Evolutionary conservation across 345 rosid genomes (phyloP).

Genomic region (Rhodamnia rubescens): DNA sequence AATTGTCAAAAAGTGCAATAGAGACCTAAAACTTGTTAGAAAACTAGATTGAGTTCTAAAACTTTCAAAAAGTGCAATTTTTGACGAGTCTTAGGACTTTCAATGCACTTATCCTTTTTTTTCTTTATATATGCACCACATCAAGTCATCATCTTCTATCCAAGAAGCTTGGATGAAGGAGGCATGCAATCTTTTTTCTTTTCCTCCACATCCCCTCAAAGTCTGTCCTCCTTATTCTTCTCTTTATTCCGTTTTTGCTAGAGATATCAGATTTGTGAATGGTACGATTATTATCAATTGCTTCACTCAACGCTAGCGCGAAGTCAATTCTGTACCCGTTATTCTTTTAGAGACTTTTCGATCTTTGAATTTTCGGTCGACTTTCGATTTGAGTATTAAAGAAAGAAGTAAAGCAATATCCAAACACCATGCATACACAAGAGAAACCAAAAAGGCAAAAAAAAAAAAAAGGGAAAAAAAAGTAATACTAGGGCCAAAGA

Average conservation of each 20-base stretch:
- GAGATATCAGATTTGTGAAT: neutral
- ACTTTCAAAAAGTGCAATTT: no score
- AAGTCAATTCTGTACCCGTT: neutral
- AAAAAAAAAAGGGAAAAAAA: neutral
- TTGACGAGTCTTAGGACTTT: no score
- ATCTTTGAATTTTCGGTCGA: neutral
- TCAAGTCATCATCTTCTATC: neutral
- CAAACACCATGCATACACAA: neutral
- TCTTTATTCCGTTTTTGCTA: neutral
- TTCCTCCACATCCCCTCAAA: neutral
- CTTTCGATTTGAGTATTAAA: neutral
- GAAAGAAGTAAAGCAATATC: neutral
- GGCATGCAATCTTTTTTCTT: neutral
- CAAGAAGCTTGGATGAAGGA: neutral
- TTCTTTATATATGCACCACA: neutral
- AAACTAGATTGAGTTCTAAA: no score
- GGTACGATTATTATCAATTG: neutral
- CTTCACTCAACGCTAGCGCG: neutral
- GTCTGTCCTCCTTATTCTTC: neutral
- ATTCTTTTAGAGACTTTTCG: neutral
- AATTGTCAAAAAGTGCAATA: no score
- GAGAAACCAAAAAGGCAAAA: no score
- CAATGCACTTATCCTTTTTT: no score
- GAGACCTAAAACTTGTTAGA: no score
- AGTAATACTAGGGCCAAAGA: neutral